Conservation (phyloP, 306 rosid species). For the Psophocarpus tetragonolobus region DNA sequence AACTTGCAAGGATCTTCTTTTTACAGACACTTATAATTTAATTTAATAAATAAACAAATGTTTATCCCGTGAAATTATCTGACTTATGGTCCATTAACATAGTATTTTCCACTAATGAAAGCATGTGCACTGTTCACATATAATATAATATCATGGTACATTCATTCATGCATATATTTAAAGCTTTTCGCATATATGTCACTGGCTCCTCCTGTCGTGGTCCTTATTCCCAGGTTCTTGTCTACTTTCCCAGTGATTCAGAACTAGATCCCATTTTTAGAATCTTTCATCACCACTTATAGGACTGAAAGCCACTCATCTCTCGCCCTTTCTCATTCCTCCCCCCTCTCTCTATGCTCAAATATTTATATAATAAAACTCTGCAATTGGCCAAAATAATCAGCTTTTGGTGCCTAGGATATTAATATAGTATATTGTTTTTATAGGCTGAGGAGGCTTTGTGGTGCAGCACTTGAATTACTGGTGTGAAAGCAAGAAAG, state of each 20-base stretch:
- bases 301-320: background rate
- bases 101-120: background rate
- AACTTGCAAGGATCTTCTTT: background rate
- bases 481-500: background rate
- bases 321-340: background rate
- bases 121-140: background rate
- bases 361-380: background rate
- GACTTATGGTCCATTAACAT: background rate
- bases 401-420: constrained; percentile 4
- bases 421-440: background rate
- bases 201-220: background rate
- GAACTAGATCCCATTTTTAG: background rate
- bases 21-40: background rate
- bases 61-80: background rate
- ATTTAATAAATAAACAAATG: background rate
- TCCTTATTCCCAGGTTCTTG: background rate
- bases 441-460: background rate
- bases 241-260: background rate
- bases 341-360: background rate
- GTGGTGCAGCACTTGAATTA: background rate
- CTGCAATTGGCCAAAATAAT: background rate
- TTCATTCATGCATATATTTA: background rate
- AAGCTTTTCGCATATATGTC: constrained; percentile 4
- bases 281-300: background rate
- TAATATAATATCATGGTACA: background rate